Evolutionary conservation across 2,329 filamentous ascomycete genomes (phyloP).

Genomic region (Aureobasidium pullulans): DNA sequence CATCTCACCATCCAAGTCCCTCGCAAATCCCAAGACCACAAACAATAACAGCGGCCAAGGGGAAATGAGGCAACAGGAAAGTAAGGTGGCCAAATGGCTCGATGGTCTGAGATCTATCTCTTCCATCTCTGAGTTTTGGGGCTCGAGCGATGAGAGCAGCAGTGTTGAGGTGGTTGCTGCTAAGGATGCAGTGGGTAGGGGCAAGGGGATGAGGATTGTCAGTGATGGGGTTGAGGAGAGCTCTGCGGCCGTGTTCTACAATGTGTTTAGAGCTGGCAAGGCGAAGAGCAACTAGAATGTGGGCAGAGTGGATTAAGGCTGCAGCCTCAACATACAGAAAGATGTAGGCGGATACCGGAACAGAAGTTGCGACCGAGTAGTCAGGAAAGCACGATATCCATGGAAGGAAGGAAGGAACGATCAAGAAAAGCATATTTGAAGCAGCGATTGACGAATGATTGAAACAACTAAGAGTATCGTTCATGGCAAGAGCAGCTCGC

Average conservation of each 20-base stretch:
- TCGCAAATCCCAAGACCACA: background rate
- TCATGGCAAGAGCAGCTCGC: too few relatives aligned
- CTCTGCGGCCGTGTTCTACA: background rate
- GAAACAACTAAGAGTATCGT: too few relatives aligned
- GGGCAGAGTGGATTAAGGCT: too few relatives aligned
- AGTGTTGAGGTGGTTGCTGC: conserved; percentile 5
- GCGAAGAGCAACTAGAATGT: too few relatives aligned
- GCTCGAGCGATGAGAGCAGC: background rate
- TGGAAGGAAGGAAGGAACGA: too few relatives aligned
- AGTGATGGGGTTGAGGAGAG: background rate
- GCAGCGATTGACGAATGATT: too few relatives aligned
- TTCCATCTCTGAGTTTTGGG: background rate
- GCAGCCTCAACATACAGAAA: too few relatives aligned
- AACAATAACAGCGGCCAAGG: too few relatives aligned
- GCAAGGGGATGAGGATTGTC: background rate
- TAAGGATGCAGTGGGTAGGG: background rate
- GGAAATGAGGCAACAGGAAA: background rate
- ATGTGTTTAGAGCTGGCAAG: background rate
- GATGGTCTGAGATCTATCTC: background rate
- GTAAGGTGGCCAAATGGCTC: background rate
- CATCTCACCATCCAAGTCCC: background rate
- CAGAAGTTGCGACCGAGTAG: too few relatives aligned
- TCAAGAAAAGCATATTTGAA: too few relatives aligned
- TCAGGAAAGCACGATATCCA: too few relatives aligned
- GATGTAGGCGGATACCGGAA: too few relatives aligned